These are phyloP conservation scores for Amaranthus palmeri DNA, from an alignment of 148 eudicot species.

Conservation along the genomic window DNA sequence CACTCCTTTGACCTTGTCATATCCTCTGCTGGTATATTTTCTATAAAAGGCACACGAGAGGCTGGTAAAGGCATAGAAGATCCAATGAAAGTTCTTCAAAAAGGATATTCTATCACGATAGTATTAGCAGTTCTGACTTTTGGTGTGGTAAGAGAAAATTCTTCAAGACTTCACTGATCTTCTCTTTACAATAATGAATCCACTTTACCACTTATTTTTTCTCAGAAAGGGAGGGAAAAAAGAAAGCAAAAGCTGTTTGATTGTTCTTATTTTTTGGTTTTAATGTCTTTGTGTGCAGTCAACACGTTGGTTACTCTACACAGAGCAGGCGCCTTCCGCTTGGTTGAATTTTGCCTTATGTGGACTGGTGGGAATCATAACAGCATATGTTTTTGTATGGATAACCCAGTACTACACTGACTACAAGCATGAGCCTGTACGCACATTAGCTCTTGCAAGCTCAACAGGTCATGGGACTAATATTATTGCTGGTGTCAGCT, in stretches of 20 bases:
- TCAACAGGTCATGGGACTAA: slow-evolving; percentile 97
- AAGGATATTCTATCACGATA: slow-evolving; percentile 87
- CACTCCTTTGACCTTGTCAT: slow-evolving; percentile 94
- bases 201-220: not conserved
- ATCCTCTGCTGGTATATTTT: slow-evolving; percentile 90
- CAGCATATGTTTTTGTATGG: slow-evolving; percentile 89
- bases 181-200: not conserved
- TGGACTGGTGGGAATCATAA: slow-evolving; percentile 92
- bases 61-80: slow-evolving; percentile 64
- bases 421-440: slow-evolving; percentile 95
- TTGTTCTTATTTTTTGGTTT: not conserved
- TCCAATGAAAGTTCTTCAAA: slow-evolving; percentile 93
- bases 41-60: slow-evolving; percentile 76
- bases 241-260: not conserved
- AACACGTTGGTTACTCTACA: slow-evolving; percentile 95
- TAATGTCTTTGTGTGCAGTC: slow-evolving; percentile 48
- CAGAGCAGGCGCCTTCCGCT: slow-evolving; percentile 98
- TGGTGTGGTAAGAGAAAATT: slow-evolving; percentile 60
- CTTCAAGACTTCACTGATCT: not conserved
- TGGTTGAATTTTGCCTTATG: slow-evolving; percentile 93
- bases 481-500: slow-evolving; percentile 95
- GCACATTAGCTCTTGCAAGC: slow-evolving; percentile 85
- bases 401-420: slow-evolving; percentile 94
- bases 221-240: no score
- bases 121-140: slow-evolving; percentile 84